phyloP scores from a whole-genome alignment of 495 filamentous ascomycete genomes.

The Sporormia fimetaria region DNA sequence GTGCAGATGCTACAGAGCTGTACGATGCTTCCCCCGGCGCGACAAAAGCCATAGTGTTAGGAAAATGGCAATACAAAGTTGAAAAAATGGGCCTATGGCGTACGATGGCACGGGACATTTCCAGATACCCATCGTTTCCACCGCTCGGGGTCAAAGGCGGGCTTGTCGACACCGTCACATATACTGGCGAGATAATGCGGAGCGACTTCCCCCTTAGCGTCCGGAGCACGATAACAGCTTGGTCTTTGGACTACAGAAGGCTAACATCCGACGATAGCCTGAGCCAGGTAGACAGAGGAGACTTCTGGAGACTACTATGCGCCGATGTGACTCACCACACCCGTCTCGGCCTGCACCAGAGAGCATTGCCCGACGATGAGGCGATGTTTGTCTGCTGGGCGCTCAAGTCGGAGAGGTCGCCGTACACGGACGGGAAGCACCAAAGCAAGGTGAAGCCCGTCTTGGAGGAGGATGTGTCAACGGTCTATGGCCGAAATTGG shows the following conservation, averaged over 20 bases:
- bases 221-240: not conserved
- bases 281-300: not conserved
- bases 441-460: not conserved
- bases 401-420: not conserved
- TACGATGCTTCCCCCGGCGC: constrained; percentile 1
- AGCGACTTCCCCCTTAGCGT: no score
- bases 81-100: no score
- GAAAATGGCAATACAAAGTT: not conserved
- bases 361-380: not conserved
- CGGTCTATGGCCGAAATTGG: not conserved
- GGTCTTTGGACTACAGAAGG: not conserved
- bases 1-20: not conserved
- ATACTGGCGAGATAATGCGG: no score
- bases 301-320: constrained; percentile 4
- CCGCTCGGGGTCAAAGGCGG: no score
- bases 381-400: not conserved
- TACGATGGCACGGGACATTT: no score
- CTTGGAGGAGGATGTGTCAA: not conserved
- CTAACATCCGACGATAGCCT: not conserved
- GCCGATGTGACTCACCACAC: not conserved
- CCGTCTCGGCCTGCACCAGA: no score
- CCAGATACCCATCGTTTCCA: no score
- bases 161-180: no score
- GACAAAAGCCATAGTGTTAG: not conserved
- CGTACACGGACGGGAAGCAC: not conserved